phyloP scores from a whole-genome alignment of 371 early-diverging fungal species.

The Synchytrium microbalum region DNA sequence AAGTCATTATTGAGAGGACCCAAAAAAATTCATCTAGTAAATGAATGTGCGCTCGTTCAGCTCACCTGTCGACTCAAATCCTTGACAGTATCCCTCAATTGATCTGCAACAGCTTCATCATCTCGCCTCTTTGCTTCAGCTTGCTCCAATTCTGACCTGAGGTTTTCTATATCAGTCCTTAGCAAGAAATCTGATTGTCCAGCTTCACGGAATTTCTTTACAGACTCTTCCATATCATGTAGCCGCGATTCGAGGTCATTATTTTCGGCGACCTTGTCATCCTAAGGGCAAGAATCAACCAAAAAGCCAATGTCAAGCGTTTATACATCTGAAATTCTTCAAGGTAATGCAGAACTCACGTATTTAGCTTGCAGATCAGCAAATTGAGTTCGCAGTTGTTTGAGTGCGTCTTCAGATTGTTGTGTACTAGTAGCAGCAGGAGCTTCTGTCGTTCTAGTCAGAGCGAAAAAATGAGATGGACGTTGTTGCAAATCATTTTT shows the following conservation, averaged over 20 bases:
- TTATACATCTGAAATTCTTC: neutral
- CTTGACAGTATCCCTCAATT: conserved; percentile 32
- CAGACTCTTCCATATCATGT: conserved; percentile 57
- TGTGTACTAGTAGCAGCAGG: neutral
- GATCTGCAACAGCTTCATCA: neutral
- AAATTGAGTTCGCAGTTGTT: conserved; percentile 48
- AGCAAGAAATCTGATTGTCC: conserved; percentile 78
- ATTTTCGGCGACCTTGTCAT: conserved; percentile 55
- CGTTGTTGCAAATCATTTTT: too few relatives aligned
- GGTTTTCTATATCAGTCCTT: conserved; percentile 75
- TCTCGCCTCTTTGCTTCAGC: neutral
- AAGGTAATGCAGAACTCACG: conserved; percentile 32
- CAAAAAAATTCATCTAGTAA: neutral
- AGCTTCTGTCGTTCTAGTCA: neutral
- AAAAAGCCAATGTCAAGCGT: neutral
- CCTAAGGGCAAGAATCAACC: conserved; percentile 33
- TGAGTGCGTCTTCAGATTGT: conserved; percentile 44
- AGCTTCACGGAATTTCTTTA: conserved; percentile 61
- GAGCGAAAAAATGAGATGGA: too few relatives aligned
- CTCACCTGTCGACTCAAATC: conserved; percentile 57
- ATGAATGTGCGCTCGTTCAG: neutral
- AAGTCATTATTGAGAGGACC: neutral
- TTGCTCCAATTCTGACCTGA: conserved; percentile 73
- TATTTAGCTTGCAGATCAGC: conserved; percentile 47
- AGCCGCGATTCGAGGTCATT: conserved; percentile 56